Base-by-base conservation (phyloP, 352 stramenopile species). In the Globisporangium orthogonon region DNA sequence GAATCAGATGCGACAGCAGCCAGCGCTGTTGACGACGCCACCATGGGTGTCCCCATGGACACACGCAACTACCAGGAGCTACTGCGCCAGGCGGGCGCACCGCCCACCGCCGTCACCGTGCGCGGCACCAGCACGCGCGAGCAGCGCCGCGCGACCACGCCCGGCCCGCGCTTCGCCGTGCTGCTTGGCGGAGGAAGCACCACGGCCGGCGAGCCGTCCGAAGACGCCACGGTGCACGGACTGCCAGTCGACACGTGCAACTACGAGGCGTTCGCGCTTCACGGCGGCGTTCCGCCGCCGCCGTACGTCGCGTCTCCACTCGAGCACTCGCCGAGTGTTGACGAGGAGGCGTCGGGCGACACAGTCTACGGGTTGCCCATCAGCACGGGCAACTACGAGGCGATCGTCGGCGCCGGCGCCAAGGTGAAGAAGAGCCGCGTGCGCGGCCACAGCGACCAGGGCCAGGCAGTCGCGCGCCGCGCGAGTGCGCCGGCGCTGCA, bases 41-140 rank as follows among this genome's bases (percentile, higher is more conserved):
- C 41, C 14, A 51, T 89, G 18, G 81, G 81, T 18, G 47, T 88
- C 13, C 74, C 78, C 44, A 66, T 88, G 45, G 74, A 78, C 62
- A 86, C 78, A 44, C 67, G 68, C 63, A 84, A 86, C 63, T 88
- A 88, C 60, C 61, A 80, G 51, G 70, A 74, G 60, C 53, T 88
- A 41, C 62, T 88, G 33, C 58, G 70, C 40, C 78, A 75, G 29
- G 45, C 40, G 45, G 14, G 40, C 2, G 48, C 39, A 23, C 65
- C 58, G 29, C 61, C 56, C n/a, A 47, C 49, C 3, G 61, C 66
- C 0, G 59, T 47, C 11, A 59, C 56, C 15, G 61, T 67, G 10
- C 58, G 52, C 5, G 39, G 56, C 11, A 30, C 40, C n/a, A 40
- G 13, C 31, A 50, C 15, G 30, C 54, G 9, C 62, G 51, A 35